These are phyloP conservation scores for Suillus bovinus DNA, from an alignment of 768 basidiomycete species.

Conservation along the genomic window DNA sequence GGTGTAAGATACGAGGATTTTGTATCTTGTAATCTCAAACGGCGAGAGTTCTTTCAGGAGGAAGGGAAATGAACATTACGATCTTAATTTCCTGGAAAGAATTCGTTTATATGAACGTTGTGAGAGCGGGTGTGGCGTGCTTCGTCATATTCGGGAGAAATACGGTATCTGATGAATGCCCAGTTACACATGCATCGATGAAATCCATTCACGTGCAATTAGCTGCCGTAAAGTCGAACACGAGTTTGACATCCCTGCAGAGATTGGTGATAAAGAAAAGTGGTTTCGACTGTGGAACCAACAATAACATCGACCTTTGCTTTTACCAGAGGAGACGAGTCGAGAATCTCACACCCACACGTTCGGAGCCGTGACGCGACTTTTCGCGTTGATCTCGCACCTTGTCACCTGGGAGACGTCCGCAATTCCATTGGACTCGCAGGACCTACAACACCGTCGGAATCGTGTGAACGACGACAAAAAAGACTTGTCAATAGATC, in stretches of 20 bases:
- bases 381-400: background rate
- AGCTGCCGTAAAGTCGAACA: background rate
- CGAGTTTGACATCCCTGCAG: background rate
- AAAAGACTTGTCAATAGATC: background rate
- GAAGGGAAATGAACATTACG: background rate
- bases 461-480: background rate
- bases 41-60: background rate
- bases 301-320: background rate
- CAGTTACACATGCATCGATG: background rate
- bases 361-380: background rate
- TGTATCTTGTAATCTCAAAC: background rate
- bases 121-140: slow-evolving; percentile 2
- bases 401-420: slow-evolving; percentile 1
- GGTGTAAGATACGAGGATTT: background rate
- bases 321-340: background rate
- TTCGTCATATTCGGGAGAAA: background rate
- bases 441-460: background rate
- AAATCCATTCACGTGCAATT: slow-evolving; percentile 1
- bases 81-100: slow-evolving; percentile 1
- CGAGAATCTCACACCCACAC: slow-evolving; percentile 4
- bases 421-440: background rate
- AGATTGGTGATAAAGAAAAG: background rate
- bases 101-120: background rate
- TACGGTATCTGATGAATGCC: background rate
- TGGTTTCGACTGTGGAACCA: background rate